Percentiles rank a stretch among this genome's conserved stretches.
Evolutionary conservation across 345 rosid genomes (phyloP).

Genomic region (Pistacia atlantica): DNA sequence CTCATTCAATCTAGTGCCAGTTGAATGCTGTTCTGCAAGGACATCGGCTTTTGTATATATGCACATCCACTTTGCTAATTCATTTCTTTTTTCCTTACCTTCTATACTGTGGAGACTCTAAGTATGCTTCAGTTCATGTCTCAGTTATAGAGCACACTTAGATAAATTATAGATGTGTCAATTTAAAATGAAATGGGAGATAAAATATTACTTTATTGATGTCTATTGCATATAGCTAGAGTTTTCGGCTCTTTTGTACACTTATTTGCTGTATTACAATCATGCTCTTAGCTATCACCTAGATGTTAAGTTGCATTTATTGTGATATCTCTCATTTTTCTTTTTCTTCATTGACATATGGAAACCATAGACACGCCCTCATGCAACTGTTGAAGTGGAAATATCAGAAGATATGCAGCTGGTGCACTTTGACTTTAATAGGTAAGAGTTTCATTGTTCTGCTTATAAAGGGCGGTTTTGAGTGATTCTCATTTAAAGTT

Average conservation of each 20-base stretch:
- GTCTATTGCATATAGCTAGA: background rate
- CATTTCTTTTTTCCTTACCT: background rate
- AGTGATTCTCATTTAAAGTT: background rate
- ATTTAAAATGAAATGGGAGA: background rate
- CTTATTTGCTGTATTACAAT: background rate
- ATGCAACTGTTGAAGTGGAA: slow-evolving; percentile 99
- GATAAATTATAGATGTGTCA: background rate
- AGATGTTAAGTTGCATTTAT: slow-evolving; percentile 4
- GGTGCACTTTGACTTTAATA: slow-evolving; percentile 96
- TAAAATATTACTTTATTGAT: background rate
- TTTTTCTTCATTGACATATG: slow-evolving; percentile 14
- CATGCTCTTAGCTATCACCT: background rate
- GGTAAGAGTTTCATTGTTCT: slow-evolving; percentile 44
- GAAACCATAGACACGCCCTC: slow-evolving; percentile 81
- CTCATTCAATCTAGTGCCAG: background rate
- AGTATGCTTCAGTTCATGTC: background rate
- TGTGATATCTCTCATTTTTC: slow-evolving; percentile 20
- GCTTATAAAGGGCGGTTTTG: background rate
- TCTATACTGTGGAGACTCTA: background rate
- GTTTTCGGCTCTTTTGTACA: background rate
- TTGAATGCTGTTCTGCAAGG: background rate
- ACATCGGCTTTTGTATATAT: background rate
- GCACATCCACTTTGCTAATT: background rate
- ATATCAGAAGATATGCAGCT: slow-evolving; percentile 99
- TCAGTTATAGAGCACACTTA: background rate